Conservation (phyloP, 1,139 yeast genomes). For the Yarrowia galli region DNA sequence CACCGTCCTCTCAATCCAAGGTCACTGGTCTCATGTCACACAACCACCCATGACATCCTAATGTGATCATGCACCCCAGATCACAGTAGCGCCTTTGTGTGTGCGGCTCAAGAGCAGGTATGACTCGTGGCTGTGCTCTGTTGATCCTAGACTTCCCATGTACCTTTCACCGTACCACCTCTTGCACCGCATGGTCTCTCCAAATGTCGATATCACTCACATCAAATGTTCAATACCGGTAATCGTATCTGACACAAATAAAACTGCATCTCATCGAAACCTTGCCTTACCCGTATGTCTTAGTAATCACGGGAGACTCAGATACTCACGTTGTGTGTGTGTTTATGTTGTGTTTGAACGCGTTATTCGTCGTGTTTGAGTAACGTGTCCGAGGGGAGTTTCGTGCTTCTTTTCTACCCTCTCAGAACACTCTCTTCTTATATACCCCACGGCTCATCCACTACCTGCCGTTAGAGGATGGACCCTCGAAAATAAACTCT, state of each 20-base stretch:
- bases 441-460: constrained; percentile 36
- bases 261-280: constrained; percentile 23
- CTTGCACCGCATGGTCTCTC: too few species aligned
- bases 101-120: background rate
- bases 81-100: background rate
- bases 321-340: constrained; percentile 4
- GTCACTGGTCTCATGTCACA: too few species aligned
- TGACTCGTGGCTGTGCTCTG: too few species aligned
- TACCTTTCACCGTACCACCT: too few species aligned
- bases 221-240: background rate
- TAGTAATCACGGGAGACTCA: background rate
- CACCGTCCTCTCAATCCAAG: too few species aligned
- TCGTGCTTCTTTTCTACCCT: background rate
- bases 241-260: background rate
- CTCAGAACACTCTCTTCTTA: background rate
- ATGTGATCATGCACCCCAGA: constrained; percentile 3
- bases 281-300: background rate
- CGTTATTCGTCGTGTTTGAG: background rate
- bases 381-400: background rate
- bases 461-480: constrained; percentile 39
- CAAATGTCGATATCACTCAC: background rate
- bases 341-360: background rate
- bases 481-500: constrained; percentile 13
- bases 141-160: too few species aligned
- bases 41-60: too few species aligned